Evolutionary conservation across 148 eudicot species (phyloP).

Genomic region (Silene latifolia): DNA sequence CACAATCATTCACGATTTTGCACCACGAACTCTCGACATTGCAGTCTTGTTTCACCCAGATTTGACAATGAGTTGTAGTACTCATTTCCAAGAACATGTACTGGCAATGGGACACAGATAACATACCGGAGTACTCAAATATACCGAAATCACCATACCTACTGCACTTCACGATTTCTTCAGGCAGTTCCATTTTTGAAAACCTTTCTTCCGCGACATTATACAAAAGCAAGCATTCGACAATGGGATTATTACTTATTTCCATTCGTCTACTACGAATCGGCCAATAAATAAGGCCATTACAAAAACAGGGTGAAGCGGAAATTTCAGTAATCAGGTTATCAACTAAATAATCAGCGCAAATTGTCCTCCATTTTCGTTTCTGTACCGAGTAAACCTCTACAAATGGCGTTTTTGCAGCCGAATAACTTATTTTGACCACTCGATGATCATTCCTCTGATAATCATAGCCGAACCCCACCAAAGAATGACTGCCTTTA

Average conservation of each 20-base stretch:
- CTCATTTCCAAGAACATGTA: not conserved
- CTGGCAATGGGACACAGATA: not conserved
- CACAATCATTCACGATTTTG: too few relatives aligned
- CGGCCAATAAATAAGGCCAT: too few relatives aligned
- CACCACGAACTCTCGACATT: not conserved
- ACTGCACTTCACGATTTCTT: not conserved
- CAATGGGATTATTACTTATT: not conserved
- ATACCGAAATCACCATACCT: not conserved
- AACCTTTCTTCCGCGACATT: not conserved
- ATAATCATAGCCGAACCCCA: conserved; percentile 24
- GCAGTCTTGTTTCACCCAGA: not conserved
- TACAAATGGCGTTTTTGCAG: not conserved
- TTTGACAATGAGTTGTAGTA: not conserved
- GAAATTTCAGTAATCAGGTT: too few relatives aligned
- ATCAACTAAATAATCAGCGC: not conserved
- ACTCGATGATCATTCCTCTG: conserved; percentile 11
- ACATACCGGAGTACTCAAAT: not conserved
- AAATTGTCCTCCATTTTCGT: not conserved
- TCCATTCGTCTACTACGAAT: too few relatives aligned
- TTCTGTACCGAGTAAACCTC: conserved; percentile 1
- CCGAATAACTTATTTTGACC: not conserved
- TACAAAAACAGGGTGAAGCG: too few relatives aligned
- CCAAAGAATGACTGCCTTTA: too few relatives aligned
- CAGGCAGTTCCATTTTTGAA: not conserved
- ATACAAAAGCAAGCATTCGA: not conserved